Percentiles rank a stretch among this genome's conserved stretches.
phyloP scores from a whole-genome alignment of 2,329 filamentous ascomycete genomes.

The Scedosporium aurantiacum region DNA sequence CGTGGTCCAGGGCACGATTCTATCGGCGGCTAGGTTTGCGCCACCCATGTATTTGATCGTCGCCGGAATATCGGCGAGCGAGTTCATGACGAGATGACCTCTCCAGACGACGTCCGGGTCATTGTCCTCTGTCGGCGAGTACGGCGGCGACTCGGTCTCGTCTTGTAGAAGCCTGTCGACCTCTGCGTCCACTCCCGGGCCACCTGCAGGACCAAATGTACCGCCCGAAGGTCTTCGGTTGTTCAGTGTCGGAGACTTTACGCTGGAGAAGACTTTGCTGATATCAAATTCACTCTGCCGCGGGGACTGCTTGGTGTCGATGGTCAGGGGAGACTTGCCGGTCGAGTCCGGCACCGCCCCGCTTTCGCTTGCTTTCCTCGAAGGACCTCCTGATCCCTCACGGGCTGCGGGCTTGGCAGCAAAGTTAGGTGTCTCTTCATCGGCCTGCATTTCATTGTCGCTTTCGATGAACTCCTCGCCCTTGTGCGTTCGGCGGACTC shows the following conservation, averaged over 20 bases:
- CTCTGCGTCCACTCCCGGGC: slow-evolving; percentile 68
- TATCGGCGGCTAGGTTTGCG: slow-evolving; percentile 50
- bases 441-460: slow-evolving; percentile 37
- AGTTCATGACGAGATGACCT: slow-evolving; percentile 65
- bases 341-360: slow-evolving; percentile 26
- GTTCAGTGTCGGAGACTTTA: slow-evolving; percentile 57
- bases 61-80: slow-evolving; percentile 63
- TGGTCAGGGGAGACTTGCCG: slow-evolving; percentile 11
- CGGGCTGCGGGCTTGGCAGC: background rate
- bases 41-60: slow-evolving; percentile 78
- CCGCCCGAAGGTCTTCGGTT: slow-evolving; percentile 36
- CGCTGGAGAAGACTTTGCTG: slow-evolving; percentile 72
- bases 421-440: slow-evolving; percentile 4
- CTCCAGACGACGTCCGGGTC: slow-evolving; percentile 70
- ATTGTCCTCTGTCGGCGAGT: slow-evolving; percentile 66
- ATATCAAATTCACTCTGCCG: slow-evolving; percentile 62
- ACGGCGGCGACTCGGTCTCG: slow-evolving; percentile 67
- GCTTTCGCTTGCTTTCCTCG: slow-evolving; percentile 8
- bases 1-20: slow-evolving; percentile 57
- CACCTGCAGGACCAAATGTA: slow-evolving; percentile 27
- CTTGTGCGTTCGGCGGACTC: slow-evolving; percentile 84
- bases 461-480: slow-evolving; percentile 83
- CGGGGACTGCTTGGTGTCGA: slow-evolving; percentile 40
- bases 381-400: slow-evolving; percentile 22
- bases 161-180: slow-evolving; percentile 84